Evolutionary conservation across 75 land plant genomes (phyloP).

Genomic region (Selaginella moellendorffii): DNA sequence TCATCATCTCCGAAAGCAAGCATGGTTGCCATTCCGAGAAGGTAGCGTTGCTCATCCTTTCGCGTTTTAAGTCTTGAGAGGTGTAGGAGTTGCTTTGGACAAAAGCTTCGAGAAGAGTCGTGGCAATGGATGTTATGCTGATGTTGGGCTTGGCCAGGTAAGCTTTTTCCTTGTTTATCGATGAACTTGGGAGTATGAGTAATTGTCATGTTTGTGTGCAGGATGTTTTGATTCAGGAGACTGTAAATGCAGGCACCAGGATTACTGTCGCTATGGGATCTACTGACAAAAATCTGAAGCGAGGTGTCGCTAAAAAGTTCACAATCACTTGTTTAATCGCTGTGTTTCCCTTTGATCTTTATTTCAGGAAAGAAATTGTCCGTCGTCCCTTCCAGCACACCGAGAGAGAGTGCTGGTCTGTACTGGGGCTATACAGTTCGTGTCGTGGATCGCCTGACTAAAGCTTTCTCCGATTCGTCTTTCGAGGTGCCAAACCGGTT

Average conservation of each 20-base stretch:
- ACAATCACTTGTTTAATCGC: too few relatives aligned
- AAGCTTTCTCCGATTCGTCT: slow-evolving; percentile 46
- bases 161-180: slow-evolving; percentile 2
- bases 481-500: slow-evolving; percentile 32
- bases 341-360: too few relatives aligned
- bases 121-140: slow-evolving; percentile 54
- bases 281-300: slow-evolving; percentile 15
- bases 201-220: slow-evolving; percentile 19
- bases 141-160: slow-evolving; percentile 89
- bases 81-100: slow-evolving; percentile 61
- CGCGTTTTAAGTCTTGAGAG: neutral
- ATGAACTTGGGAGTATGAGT: slow-evolving; percentile 3
- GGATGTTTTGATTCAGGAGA: slow-evolving; percentile 52
- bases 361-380: slow-evolving; percentile 13
- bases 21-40: slow-evolving; percentile 89
- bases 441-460: slow-evolving; percentile 49
- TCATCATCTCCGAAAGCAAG: slow-evolving; percentile 90
- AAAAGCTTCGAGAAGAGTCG: slow-evolving; percentile 34
- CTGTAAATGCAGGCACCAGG: slow-evolving; percentile 51
- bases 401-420: slow-evolving; percentile 48
- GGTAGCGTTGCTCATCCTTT: slow-evolving; percentile 27
- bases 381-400: slow-evolving; percentile 39
- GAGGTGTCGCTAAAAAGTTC: too few relatives aligned
- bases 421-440: slow-evolving; percentile 98
- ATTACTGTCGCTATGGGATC: slow-evolving; percentile 90